Base-by-base conservation (phyloP, 805 yeast species). In the Metschnikowia lachancei region DNA sequence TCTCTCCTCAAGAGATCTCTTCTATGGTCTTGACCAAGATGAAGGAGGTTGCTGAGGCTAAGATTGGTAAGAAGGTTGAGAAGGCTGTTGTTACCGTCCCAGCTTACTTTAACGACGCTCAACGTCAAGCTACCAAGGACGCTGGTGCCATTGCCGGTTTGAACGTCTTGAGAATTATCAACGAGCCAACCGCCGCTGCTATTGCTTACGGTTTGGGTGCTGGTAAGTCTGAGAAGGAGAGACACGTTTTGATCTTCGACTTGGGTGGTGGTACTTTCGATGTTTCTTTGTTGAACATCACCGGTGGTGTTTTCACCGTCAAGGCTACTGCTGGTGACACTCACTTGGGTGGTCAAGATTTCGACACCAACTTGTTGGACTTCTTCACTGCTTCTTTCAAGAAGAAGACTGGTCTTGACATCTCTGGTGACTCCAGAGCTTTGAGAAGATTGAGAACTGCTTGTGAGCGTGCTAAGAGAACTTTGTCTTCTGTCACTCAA, bases 241-340 rank as follows among this genome's bases (percentile, higher is more conserved):
- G 74, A 68, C 84, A 86, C 73, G 92, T 89, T 53, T 78, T 89
- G 66, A 89, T 89, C 64, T 89, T 89, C 79, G 97, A 89, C 75
- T 79, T 89, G 66, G 97, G 97, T 82, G 97, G 97, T 75, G 97
- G 97, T 80, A 89, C 97, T 65, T 89, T 89, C 75, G 97, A 89
- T 88, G 97, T 90, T 55, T 90, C 96, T 43, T 78, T 89, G 60
- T 79, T 89, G 64, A 82, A 87, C 69, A 88, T 89, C 69, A 92
- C 90, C 70, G 96, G 92, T 65, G 97, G 97, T 83, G 90, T 89
- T 66, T 89, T 89, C 79, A 90, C 90, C 67, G 97, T 89, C 65
- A 89, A 89, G 81, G 95, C 96, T 61, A 89, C 97, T 51, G 75
- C 77, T 59, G 77, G 77, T 71, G 77, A 72, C 65, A 72, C 77